phyloP scores from a whole-genome alignment of 2,329 filamentous ascomycete genomes.

The Aspergillus puulaauensis region DNA sequence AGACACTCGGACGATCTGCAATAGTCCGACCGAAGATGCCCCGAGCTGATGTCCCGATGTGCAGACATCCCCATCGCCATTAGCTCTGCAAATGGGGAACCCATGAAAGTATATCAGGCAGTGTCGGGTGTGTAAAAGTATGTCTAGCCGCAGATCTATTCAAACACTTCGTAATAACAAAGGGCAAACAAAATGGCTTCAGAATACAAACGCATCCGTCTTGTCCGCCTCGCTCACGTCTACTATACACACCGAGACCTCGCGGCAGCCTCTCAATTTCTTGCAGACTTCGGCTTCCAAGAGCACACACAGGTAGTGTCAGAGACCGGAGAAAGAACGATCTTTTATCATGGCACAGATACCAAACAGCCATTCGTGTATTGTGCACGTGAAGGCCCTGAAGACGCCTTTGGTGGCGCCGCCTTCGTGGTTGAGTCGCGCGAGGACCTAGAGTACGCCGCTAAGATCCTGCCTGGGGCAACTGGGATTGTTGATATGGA shows the following conservation, averaged over 20 bases:
- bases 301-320: not conserved
- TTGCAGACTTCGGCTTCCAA: not conserved
- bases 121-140: too few relatives aligned
- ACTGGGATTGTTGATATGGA: slow-evolving; percentile 30
- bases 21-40: too few relatives aligned
- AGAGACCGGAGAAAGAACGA: not conserved
- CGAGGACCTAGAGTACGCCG: slow-evolving; percentile 43
- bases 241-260: not conserved
- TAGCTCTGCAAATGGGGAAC: too few relatives aligned
- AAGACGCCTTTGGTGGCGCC: slow-evolving; percentile 35
- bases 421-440: slow-evolving; percentile 45
- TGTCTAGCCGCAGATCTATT: too few relatives aligned
- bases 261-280: not conserved
- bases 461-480: slow-evolving; percentile 26
- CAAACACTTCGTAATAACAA: too few relatives aligned
- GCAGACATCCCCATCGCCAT: too few relatives aligned
- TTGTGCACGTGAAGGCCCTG: slow-evolving; percentile 19
- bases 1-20: too few relatives aligned
- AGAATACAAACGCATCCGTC: too few relatives aligned
- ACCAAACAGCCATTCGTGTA: slow-evolving; percentile 16
- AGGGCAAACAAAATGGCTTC: too few relatives aligned
- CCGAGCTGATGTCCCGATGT: too few relatives aligned
- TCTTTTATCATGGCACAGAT: not conserved
- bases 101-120: too few relatives aligned
- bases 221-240: not conserved